Percentiles rank a stretch among this genome's conserved stretches.
These are phyloP conservation scores for Fraxinus anomala DNA, from an alignment of 257 asterid species.

Conservation along the genomic window DNA sequence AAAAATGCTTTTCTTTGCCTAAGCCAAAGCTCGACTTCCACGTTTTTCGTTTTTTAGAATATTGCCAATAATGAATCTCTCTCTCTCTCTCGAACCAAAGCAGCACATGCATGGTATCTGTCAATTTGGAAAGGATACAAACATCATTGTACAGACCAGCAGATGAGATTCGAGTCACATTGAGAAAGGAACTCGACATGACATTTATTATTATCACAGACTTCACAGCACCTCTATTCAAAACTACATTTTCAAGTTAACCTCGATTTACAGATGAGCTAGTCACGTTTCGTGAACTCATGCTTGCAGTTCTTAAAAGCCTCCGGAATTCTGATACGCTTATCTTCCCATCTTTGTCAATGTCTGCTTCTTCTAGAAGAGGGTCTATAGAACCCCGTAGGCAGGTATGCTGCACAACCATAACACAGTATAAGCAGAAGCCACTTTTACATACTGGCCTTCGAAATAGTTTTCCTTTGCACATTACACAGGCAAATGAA, in stretches of 20 bases:
- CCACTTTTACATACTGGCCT: neutral
- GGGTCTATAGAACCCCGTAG: slow-evolving; percentile 85
- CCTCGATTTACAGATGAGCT: slow-evolving; percentile 46
- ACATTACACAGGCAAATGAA: neutral
- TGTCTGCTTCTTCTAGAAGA: slow-evolving; percentile 90
- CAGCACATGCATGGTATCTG: neutral
- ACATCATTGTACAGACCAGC: neutral
- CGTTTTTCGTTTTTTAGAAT: no score
- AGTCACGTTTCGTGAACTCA: slow-evolving; percentile 55
- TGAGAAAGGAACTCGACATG: neutral
- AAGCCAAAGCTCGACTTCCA: no score
- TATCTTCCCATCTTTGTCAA: slow-evolving; percentile 91
- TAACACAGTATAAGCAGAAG: neutral
- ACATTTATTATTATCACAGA: neutral
- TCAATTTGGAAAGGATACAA: neutral
- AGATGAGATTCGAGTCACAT: neutral
- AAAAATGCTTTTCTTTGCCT: no score
- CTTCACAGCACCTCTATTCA: neutral
- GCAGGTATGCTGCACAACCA: slow-evolving; percentile 68
- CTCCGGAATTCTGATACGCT: slow-evolving; percentile 91
- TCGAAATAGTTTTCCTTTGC: neutral
- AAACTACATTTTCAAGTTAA: slow-evolving; percentile 29
- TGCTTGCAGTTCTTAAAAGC: slow-evolving; percentile 89
- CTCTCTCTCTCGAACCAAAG: neutral
- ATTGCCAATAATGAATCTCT: neutral